These are phyloP conservation scores for Trametes punicea DNA, from an alignment of 768 basidiomycete species.

Conservation along the genomic window DNA sequence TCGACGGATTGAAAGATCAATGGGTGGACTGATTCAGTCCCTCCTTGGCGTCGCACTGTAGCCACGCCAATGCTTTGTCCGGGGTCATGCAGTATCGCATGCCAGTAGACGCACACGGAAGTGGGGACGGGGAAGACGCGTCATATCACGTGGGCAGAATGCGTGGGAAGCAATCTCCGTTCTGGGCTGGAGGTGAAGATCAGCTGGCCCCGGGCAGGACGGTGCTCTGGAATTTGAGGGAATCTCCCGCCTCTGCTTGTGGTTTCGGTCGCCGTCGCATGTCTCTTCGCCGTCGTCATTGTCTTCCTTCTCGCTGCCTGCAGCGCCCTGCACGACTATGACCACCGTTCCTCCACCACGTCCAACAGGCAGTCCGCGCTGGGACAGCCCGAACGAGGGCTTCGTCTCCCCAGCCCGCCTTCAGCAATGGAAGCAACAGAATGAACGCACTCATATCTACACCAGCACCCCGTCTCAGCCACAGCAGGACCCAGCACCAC, in stretches of 20 bases:
- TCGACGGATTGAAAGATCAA: too few relatives aligned
- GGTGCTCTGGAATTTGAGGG: slow-evolving; percentile 12
- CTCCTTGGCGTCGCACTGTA: too few relatives aligned
- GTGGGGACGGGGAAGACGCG: too few relatives aligned
- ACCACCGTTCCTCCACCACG: slow-evolving; percentile 18
- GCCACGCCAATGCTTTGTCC: too few relatives aligned
- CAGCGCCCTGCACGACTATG: slow-evolving; percentile 12
- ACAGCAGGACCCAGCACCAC: slow-evolving; percentile 11
- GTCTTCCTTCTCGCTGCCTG: neutral
- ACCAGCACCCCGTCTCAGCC: slow-evolving; percentile 17
- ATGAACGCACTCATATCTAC: slow-evolving; percentile 26
- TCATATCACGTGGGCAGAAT: too few relatives aligned
- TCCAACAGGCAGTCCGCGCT: slow-evolving; percentile 30
- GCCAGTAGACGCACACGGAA: too few relatives aligned
- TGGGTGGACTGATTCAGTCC: too few relatives aligned
- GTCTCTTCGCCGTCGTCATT: slow-evolving; percentile 7
- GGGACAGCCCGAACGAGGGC: slow-evolving; percentile 36
- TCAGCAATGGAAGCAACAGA: slow-evolving; percentile 31
- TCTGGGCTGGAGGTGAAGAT: too few relatives aligned
- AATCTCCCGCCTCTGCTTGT: slow-evolving; percentile 7
- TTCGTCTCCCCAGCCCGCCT: slow-evolving; percentile 37
- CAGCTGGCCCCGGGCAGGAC: too few relatives aligned
- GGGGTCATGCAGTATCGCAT: too few relatives aligned
- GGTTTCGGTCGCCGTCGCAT: slow-evolving; percentile 1
- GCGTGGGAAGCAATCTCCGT: too few relatives aligned